Base-by-base conservation (phyloP, 179 eudicot genomes). In the Corrigiola litoralis region DNA sequence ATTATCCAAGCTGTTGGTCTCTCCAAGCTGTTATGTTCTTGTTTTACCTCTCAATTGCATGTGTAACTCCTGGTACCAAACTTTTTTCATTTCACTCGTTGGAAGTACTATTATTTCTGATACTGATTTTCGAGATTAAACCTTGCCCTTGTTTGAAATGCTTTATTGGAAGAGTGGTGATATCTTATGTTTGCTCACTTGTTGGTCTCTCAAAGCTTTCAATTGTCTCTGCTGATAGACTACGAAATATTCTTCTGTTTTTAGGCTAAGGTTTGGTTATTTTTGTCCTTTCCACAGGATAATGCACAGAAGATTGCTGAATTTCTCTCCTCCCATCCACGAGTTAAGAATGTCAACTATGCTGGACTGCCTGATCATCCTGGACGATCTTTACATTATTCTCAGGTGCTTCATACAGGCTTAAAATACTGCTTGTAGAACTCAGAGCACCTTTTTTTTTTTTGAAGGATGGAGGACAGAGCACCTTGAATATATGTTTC, bases 241-340 rank as follows among this genome's bases (percentile, higher is more conserved):
- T n/a, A n/a, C n/a, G n/a, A n/a, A n/a, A 8, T 14, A 8, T 27
- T 49, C 54, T 49, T 50, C 2, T 50, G 55, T 14, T 23, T 50
- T 23, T 21, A 16, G 40, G 7, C 33, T 45, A 18, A 21, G 16
- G 16, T 50, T 2, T n/a, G 1, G 21, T 48, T 20, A 23, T 50
- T 62, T 68, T 42, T 53, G 32, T 21, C 50, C 58, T 41, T 52
- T 65, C 49, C 63, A 64, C 83, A 95, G 99, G 95, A 83, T 10
- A 95, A 91, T 79, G 97, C 99, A 27, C 88, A 95, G 64, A 95
- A 88, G 69, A 91, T 95, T 55, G 97, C 99, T 17, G 99, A 95
- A 60, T 95, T 88, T 81, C 92, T 95, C 33, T 57, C 97, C 18
- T 67, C 83, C 32, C 97, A 94, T 80, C 95, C 97, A 14, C 80